Evolutionary conservation across 768 basidiomycete genomes (phyloP), one percentile per base, ranked within the genome.

Genomic region (Trametes cinnabarina): DNA sequence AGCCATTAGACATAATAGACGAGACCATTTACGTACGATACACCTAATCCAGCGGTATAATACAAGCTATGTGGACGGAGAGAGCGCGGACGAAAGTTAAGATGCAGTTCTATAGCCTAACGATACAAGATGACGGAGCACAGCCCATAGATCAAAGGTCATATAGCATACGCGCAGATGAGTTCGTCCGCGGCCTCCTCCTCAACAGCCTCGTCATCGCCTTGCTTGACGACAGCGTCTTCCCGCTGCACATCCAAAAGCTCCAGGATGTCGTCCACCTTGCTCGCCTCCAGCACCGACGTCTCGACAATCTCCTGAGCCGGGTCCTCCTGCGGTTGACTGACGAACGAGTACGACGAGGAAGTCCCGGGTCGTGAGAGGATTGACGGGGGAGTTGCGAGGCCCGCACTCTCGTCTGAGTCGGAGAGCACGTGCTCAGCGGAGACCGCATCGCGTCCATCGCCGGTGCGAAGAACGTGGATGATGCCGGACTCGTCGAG

Each of bases 111-210:
- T 10, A 39, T 26, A 30, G 15, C 43, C 17, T 23, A 23, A 34
- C 25, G 37, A 52, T 30, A 52, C 26, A 58, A 40, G n/a, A 17
- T 19, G 28, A 4, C 20, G 14, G n/a, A n/a, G n/a, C 23, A 22
- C n/a, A 39, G 23, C 34, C 10, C 11, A 19, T 12, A 9, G 3
- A 17, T 15, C 47, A 5, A 28, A 20, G 19, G 2, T 55, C 34
- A 60, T 35, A 60, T 55, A n/a, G 58, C 58, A 11, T 44, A 60
- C 14, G 58, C 58, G 14, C 58, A 54, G 22, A 48, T 19, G 12
- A 30, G 30, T 14, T 25, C 42, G 7, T 50, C 52, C 14, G 1
- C 19, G 5, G 11, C 46, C 46, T 22, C 44, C 6, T 47, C 54
- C 19, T 37, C 46, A 1, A 4, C 37, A 40, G 17, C 3, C 26